Evolutionary conservation across 371 early-diverging fungal genomes (phyloP), one percentile per base, ranked within the genome.

Genomic region (Neoconidiobolus thromboides): DNA sequence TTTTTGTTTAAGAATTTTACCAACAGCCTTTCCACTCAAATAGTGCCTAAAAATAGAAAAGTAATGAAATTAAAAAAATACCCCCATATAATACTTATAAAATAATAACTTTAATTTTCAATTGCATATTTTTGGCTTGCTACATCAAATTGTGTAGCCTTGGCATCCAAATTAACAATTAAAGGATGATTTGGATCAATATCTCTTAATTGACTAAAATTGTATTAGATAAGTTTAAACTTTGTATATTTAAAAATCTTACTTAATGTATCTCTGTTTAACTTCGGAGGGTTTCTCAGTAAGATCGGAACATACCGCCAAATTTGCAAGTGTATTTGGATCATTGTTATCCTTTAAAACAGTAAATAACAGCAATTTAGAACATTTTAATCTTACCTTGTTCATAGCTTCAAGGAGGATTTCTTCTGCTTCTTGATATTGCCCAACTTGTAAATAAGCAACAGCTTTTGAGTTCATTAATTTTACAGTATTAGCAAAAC

Each of bases 301-400:
- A 52, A 87, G 73, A 43, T 72, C 75, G 37, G 82, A 73, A 58
- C 79, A 73, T 2, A 86, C 79, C 60, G 88, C 79, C 69, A 91
- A 75, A 68, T 96, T 94, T 41, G 87, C 86, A 38, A 96, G 72
- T 0, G 87, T 83, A 55, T 96, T 92, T 1, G 92, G 78, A 63
- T 93, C 82, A 64, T 76, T 76, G 43, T 76, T 70, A 60, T 86
- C 82, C 85, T 83, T 58, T 38, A 42, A 26, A 26, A 26, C 9
- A 55, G 37, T 26, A 10, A 41, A 1, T 50, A 36, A 61, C 5
- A 43, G 2, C 5, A n/a, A 40, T 26, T 1, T 37, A 14, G 14
- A 42, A 14, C 48, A 14, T 5, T 15, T 2, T 39, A 48, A 51
- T 50, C 62, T 10, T 65, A 82, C 85, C 76, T 81, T 82, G 62